These are phyloP conservation scores for Crithidia expoeki DNA, from an alignment of 208 protist genomes.

Conservation along the genomic window DNA sequence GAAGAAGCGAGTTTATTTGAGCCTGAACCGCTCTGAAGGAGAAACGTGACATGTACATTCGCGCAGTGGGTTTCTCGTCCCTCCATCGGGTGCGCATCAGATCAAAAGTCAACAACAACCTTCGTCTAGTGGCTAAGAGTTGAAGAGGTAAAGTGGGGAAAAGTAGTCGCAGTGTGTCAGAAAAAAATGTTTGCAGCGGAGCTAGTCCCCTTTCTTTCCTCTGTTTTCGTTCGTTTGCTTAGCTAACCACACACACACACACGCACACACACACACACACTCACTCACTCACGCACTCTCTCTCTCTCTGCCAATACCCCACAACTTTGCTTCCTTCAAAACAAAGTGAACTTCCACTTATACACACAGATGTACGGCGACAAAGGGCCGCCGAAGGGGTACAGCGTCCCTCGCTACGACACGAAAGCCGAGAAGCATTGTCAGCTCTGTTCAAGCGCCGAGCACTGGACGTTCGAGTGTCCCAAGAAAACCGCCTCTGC, in stretches of 20 bases:
- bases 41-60: too few species aligned
- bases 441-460: conserved; percentile 66
- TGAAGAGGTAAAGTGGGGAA: too few species aligned
- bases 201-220: neutral
- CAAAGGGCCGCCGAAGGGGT: conserved; percentile 73
- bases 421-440: conserved; percentile 42
- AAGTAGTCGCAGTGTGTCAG: too few species aligned
- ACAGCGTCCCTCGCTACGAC: conserved; percentile 76
- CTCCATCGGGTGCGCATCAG: too few species aligned
- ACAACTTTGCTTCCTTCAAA: neutral
- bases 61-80: too few species aligned
- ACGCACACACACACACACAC: neutral
- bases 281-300: too few species aligned
- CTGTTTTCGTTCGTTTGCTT: neutral
- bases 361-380: conserved; percentile 57
- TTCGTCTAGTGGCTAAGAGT: too few species aligned
- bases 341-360: conserved; percentile 2
- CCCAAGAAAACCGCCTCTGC: conserved; percentile 16
- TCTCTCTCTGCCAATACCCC: too few species aligned
- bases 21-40: too few species aligned
- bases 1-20: too few species aligned
- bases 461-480: conserved; percentile 89
- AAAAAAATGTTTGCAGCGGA: too few species aligned
- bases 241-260: neutral
- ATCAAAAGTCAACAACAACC: too few species aligned